Percentiles rank a stretch among this genome's conserved stretches.
These are phyloP conservation scores for Arabidopsis lyrata DNA, from an alignment of 441 rosid species.

Conservation along the genomic window DNA sequence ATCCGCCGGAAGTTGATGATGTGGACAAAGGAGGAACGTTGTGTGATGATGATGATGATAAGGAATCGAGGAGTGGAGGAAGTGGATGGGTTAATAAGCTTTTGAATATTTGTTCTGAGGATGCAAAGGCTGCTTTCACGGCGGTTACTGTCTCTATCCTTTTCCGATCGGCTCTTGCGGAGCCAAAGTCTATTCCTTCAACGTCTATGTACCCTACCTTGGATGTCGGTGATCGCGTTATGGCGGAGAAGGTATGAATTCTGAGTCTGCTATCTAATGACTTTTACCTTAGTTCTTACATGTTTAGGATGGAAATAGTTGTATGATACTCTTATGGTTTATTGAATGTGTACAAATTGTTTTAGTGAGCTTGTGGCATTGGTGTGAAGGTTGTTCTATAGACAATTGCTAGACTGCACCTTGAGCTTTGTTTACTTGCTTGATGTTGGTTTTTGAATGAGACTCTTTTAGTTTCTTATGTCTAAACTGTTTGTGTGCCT, in stretches of 20 bases:
- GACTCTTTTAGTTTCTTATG: slow-evolving; percentile 9
- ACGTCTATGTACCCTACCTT: slow-evolving; percentile 75
- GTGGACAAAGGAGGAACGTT: slow-evolving; percentile 63
- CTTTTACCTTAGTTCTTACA: not conserved
- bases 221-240: slow-evolving; percentile 67
- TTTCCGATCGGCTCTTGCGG: slow-evolving; percentile 67
- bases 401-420: slow-evolving; percentile 4
- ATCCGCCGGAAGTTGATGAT: slow-evolving; percentile 44
- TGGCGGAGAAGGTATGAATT: slow-evolving; percentile 68
- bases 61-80: slow-evolving; percentile 48
- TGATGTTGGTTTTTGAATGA: not conserved
- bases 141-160: slow-evolving; percentile 81
- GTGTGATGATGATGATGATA: slow-evolving; percentile 27
- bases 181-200: slow-evolving; percentile 75
- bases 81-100: slow-evolving; percentile 76
- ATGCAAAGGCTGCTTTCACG: slow-evolving; percentile 87
- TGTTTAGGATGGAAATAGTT: slow-evolving; percentile 10
- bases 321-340: slow-evolving; percentile 12
- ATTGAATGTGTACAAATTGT: slow-evolving; percentile 7
- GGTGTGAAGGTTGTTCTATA: slow-evolving; percentile 8
- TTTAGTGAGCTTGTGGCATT: slow-evolving; percentile 3
- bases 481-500: not conserved
- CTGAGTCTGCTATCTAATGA: not conserved
- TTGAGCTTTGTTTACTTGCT: slow-evolving; percentile 2
- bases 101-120: slow-evolving; percentile 74